A percentile compares a stretch with the other conserved stretches of the same genome.
Conservation (phyloP, 2,329 filamentous ascomycete genomes). For the Xylariaceae sp. region DNA sequence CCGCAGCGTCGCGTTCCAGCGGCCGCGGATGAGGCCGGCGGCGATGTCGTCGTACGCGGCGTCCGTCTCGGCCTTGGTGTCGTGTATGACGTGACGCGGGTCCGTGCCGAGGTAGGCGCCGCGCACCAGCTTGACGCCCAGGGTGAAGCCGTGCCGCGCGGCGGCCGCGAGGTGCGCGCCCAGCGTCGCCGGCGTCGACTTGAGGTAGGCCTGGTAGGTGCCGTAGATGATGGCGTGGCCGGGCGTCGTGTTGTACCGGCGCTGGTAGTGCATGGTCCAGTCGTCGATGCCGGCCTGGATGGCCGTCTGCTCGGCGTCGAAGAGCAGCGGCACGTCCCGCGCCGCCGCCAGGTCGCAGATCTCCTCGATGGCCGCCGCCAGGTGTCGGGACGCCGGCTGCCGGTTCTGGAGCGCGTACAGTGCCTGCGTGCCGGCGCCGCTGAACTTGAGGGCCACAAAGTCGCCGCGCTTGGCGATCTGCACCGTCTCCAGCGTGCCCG, state of each 20-base stretch:
- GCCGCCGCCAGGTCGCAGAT: conserved; percentile 66
- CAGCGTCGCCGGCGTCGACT: conserved; percentile 50
- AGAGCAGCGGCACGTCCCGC: conserved; percentile 65
- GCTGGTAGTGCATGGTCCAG: conserved; percentile 72
- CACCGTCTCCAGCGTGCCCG: conserved; percentile 69
- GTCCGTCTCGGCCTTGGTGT: conserved; percentile 65
- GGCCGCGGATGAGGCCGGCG: conserved; percentile 55
- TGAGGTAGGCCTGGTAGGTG: conserved; percentile 73
- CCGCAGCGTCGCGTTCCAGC: conserved; percentile 50
- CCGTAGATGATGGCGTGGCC: conserved; percentile 67
- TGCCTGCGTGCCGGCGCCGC: conserved; percentile 69
- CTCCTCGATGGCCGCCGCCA: conserved; percentile 62
- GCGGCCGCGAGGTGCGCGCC: conserved; percentile 53
- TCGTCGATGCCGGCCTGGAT: conserved; percentile 74
- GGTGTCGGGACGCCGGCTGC: conserved; percentile 52
- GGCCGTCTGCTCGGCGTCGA: conserved; percentile 78
- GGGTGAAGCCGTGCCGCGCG: conserved; percentile 50
- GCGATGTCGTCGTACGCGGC: conserved; percentile 65
- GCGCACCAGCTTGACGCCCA: conserved; percentile 69
- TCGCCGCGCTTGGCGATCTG: conserved; percentile 62
- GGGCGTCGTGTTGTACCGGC: conserved; percentile 59
- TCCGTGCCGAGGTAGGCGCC: conserved; percentile 68
- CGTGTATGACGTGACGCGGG: conserved; percentile 61
- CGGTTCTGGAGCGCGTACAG: conserved; percentile 58
- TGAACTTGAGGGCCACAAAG: conserved; percentile 68